Conservation (phyloP, 345 rosid species). For the Anastatica hierochuntica region DNA sequence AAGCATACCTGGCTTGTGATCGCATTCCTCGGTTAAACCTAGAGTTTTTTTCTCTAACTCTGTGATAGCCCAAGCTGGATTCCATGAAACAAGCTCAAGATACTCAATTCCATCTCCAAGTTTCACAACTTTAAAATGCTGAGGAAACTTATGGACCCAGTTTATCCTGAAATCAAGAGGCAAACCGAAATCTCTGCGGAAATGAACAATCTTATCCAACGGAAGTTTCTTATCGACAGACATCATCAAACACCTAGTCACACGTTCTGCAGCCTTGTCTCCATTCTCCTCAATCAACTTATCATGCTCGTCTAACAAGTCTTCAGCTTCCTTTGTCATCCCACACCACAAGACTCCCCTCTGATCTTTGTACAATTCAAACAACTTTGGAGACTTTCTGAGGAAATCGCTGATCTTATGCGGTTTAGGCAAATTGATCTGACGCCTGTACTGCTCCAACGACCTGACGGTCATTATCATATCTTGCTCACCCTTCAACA, state of each 20-base stretch:
- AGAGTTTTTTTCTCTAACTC: conserved; percentile 64
- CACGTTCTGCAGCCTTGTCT: conserved; percentile 59
- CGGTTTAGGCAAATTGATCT: conserved; percentile 58
- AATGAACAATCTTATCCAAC: conserved; percentile 56
- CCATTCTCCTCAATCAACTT: conserved; percentile 49
- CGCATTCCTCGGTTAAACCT: conserved; percentile 31
- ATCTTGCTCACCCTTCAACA: conserved; percentile 58
- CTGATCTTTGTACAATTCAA: conserved; percentile 67
- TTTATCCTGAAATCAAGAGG: conserved; percentile 59
- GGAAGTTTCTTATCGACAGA: conserved; percentile 49
- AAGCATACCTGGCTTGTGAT: conserved; percentile 56
- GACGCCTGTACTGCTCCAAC: conserved; percentile 42
- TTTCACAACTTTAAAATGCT: conserved; percentile 49
- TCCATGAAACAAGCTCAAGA: conserved; percentile 73
- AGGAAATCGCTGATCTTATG: conserved; percentile 58
- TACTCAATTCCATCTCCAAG: conserved; percentile 36
- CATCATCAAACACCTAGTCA: conserved; percentile 80
- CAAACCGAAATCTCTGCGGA: conserved; percentile 79
- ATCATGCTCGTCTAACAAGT: conserved; percentile 53
- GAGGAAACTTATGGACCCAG: conserved; percentile 64
- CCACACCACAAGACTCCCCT: conserved; percentile 78
- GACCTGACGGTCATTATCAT: conserved; percentile 53
- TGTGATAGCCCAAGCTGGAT: conserved; percentile 72
- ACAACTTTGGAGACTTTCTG: conserved; percentile 60
- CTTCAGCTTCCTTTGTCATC: conserved; percentile 52